These are phyloP conservation scores for Brassica incana DNA, from an alignment of 345 rosid genomes.

Conservation along the genomic window DNA sequence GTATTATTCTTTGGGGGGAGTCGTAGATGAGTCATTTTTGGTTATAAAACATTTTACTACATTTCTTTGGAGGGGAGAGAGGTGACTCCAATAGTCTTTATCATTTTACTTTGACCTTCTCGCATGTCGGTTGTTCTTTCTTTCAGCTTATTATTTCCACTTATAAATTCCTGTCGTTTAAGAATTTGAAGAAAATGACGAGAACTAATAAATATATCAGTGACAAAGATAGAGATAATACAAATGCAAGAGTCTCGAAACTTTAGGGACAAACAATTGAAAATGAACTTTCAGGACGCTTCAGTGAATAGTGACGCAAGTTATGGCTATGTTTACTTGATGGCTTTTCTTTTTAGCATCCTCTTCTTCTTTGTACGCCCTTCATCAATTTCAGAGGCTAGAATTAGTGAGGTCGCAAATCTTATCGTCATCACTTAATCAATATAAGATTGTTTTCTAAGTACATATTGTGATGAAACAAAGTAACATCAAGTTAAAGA, in stretches of 20 bases:
- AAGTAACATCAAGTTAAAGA: not conserved
- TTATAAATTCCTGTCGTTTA: not conserved
- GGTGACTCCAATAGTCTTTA: constrained; percentile 17
- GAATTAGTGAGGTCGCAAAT: too few species aligned
- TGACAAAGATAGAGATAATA: not conserved
- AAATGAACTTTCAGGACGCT: too few species aligned
- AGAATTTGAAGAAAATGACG: not conserved
- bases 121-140: constrained; percentile 9
- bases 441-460: too few species aligned
- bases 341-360: too few species aligned
- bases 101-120: constrained; percentile 21
- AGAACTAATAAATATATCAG: not conserved
- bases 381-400: too few species aligned
- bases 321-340: too few species aligned
- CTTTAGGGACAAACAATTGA: not conserved
- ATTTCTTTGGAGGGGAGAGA: constrained; percentile 20
- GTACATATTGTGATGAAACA: not conserved
- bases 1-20: constrained; percentile 31
- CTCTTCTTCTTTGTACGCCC: too few species aligned
- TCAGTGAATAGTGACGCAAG: too few species aligned
- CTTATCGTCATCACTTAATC: too few species aligned
- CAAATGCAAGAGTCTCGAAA: not conserved
- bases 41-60: constrained; percentile 22
- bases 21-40: constrained; percentile 38
- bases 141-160: not conserved